Conservation (phyloP, 495 filamentous ascomycete species). For the Penicillium soppii region DNA sequence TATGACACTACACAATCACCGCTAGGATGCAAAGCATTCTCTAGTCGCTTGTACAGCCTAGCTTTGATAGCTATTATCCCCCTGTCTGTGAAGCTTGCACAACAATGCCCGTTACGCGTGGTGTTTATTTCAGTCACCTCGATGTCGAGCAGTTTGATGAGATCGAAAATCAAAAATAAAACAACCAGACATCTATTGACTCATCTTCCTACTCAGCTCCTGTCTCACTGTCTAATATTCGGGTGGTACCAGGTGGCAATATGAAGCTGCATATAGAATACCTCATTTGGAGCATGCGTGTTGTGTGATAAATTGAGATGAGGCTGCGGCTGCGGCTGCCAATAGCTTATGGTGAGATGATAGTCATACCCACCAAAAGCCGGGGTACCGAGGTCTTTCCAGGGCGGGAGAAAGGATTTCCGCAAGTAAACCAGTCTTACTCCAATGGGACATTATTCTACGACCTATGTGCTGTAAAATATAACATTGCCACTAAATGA, state of each 20-base stretch:
- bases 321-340: not conserved
- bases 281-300: not conserved
- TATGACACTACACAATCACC: constrained; percentile 21
- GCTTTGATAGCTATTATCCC: constrained; percentile 13
- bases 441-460: not conserved
- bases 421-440: not conserved
- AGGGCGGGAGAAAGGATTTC: not conserved
- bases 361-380: constrained; percentile 1
- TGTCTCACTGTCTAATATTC: constrained; percentile 12
- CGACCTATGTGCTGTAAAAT: not conserved
- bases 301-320: not conserved
- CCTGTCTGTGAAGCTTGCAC: constrained; percentile 7
- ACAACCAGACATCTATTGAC: not conserved
- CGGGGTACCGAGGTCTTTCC: constrained; percentile 1
- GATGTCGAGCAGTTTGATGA: not conserved
- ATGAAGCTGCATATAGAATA: constrained; percentile 6
- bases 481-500: constrained; percentile 3
- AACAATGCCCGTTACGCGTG: not conserved
- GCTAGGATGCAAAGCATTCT: constrained; percentile 21
- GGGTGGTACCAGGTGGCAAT: constrained; percentile 23
- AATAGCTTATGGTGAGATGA: constrained; percentile 1
- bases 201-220: constrained; percentile 1
- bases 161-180: not conserved
- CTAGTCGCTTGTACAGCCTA: constrained; percentile 13
- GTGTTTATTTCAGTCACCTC: constrained; percentile 14